Base-by-base conservation (phyloP, 2,329 filamentous ascomycete genomes). In the Zalaria sp. region DNA sequence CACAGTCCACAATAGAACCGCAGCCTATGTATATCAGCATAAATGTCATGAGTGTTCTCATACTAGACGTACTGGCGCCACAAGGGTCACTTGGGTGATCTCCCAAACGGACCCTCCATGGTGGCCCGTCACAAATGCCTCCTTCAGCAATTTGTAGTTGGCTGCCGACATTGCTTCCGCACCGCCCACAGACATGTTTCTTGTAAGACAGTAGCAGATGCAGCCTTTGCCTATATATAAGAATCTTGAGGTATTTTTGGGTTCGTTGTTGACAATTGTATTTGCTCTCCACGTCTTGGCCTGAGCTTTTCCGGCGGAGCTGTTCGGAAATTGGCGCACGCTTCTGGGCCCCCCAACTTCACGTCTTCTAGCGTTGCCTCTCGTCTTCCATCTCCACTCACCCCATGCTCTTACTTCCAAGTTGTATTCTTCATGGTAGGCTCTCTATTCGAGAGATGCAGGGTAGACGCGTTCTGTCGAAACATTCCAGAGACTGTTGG, bases 121-220 rank as follows among this genome's bases (percentile, higher is more conserved):
- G 27, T 94, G 76, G 59, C 87, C 84, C 42, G 89, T 94, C 56
- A 98, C 91, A 60, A 94, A 94, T 57, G 86, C 86, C 69, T 93
- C 88, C 67, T 98, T 98, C 51, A 82, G 72, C 55, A 82, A 76
- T 66, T 95, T 98, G 69, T 95, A 94, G 63, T 72, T 38, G 11
- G 44, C 43, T 45, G 29, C 8, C 38, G 39, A 18, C 27, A 28
- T 31, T 42, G 34, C 26, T 31, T 39, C 25, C 25, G 27, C 9
- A 7, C 27, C 31, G n/a, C 18, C 11, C 35, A 42, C 11, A 38
- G 37, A 27, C 29, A 25, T 38, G 41, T 29, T 41, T 40, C 34
- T 35, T 37, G 28, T 37, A 39, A 34, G 40, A 38, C 36, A 45
- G 31, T 11, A 27, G 18, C 26, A 35, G 25, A 25, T 35, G 34